phyloP scores from a whole-genome alignment of 2,329 filamentous ascomycete genomes.

The Sporothrix dimorphospora region DNA sequence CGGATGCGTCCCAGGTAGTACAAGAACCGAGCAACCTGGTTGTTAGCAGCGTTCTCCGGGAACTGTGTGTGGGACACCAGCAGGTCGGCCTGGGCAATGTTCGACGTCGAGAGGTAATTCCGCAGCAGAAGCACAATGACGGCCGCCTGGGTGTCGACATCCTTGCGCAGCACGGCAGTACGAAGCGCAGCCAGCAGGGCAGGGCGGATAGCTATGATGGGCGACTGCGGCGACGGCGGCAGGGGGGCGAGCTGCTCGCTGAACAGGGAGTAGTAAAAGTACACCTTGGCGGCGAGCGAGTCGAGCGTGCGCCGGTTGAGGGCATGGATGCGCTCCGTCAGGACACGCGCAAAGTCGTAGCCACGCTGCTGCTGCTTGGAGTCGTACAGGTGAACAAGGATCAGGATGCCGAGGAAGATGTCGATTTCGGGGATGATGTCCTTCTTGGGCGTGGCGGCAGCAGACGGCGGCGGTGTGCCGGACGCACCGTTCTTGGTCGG shows the following conservation, averaged over 20 bases:
- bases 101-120: constrained; percentile 93
- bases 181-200: constrained; percentile 84
- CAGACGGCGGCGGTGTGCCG: constrained; percentile 5
- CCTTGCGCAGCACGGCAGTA: constrained; percentile 94
- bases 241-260: constrained; percentile 87
- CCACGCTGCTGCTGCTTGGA: constrained; percentile 79
- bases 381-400: constrained; percentile 88
- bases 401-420: constrained; percentile 82
- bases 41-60: constrained; percentile 91
- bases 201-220: constrained; percentile 83
- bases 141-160: constrained; percentile 94
- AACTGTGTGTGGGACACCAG: constrained; percentile 96
- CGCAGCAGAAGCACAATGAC: constrained; percentile 93
- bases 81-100: constrained; percentile 95
- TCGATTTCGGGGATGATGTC: constrained; percentile 86
- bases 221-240: constrained; percentile 85
- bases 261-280: constrained; percentile 97
- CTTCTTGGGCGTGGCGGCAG: constrained; percentile 57
- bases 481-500: constrained; percentile 51
- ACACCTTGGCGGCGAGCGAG: constrained; percentile 90
- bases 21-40: constrained; percentile 94
- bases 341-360: constrained; percentile 78
- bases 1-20: constrained; percentile 97
- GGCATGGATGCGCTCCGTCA: constrained; percentile 82
- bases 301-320: constrained; percentile 94